Percentiles rank a stretch among this genome's conserved stretches.
Evolutionary conservation across 2,329 filamentous ascomycete species (phyloP).

Genomic region (Pseudogymnoascus sp.): DNA sequence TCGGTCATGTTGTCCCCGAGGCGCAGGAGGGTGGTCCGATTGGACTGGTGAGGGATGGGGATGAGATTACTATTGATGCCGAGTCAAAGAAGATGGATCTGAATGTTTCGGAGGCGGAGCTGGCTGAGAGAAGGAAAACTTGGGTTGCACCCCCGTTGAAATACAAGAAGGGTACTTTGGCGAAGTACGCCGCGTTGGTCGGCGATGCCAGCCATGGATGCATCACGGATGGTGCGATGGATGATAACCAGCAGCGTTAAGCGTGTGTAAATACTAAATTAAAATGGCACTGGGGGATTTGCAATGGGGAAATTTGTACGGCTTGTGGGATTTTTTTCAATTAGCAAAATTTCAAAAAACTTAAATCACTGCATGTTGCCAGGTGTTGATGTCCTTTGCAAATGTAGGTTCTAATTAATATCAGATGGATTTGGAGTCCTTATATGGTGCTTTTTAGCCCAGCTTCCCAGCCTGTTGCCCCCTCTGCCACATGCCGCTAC

Average conservation of each 20-base stretch:
- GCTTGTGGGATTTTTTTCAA: conserved; percentile 1
- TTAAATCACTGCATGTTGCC: background rate
- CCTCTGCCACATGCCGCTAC: background rate
- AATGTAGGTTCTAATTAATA: background rate
- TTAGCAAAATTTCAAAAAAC: conserved; percentile 3
- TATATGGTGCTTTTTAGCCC: background rate
- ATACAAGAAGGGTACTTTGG: conserved; percentile 50
- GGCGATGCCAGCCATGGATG: conserved; percentile 51
- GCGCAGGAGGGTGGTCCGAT: conserved; percentile 53
- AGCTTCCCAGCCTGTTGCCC: background rate
- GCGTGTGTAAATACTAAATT: background rate
- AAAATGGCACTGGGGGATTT: background rate
- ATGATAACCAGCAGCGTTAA: background rate
- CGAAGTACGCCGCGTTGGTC: conserved; percentile 48
- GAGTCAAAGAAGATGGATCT: conserved; percentile 47
- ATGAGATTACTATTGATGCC: conserved; percentile 52
- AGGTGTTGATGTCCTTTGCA: background rate
- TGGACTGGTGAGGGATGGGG: conserved; percentile 48
- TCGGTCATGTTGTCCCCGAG: conserved; percentile 54
- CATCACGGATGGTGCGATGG: conserved; percentile 41
- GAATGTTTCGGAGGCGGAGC: conserved; percentile 40
- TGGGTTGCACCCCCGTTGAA: conserved; percentile 47
- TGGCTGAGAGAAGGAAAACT: conserved; percentile 40
- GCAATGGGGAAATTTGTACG: background rate
- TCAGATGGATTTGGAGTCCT: background rate